Evolutionary conservation across 2,329 filamentous ascomycete species (phyloP), one percentile per base, ranked within the genome.

Genomic region (Colletotrichum sp.): DNA sequence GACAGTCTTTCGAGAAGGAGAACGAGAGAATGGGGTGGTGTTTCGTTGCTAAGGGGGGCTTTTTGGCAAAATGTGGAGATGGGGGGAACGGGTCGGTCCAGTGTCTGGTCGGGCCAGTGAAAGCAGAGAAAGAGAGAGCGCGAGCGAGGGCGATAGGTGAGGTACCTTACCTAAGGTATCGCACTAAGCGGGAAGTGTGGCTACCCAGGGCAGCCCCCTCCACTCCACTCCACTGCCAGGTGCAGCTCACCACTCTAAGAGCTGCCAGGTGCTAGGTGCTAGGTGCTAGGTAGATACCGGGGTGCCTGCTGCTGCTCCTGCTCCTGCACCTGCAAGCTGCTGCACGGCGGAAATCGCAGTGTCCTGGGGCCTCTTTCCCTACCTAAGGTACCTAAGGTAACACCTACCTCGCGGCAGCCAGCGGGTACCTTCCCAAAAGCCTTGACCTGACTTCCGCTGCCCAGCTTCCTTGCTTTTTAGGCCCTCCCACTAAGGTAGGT

Each of bases 61-160:
- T 75, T 77, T 75, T 75, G 75, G 66, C 71, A 52, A 75, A 77
- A 67, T 77, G 75, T 77, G 75, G 75, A 75, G 75, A 75, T 77
- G 75, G 75, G 75, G 75, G 29, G 64, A 69, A 71, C 66, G 71
- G 75, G 62, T 71, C 71, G 71, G 55, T 75, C 49, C 73, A 72
- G 73, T 73, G 16, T 52, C 9, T 22, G 44, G n/a, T 52, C 44
- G 44, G 44, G 8, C 44, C 44, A 52, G 44, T 52, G n/a, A 22
- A n/a, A 52, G 44, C 36, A 39, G 44, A 22, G 44, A 52, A 71
- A 71, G 75, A 75, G 75, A 75, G 75, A 72, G 75, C 62, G 75
- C 4, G 64, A 69, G 66, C 66, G 71, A 72, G 62, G 70, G 66
- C 65, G 55, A 71, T 39, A 70, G 68, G 73, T 69, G 12, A 62